Percentiles rank a stretch among this genome's conserved stretches.
Evolutionary conservation across 305 asterid genomes (phyloP).

Genomic region (Fraxinus sp.): DNA sequence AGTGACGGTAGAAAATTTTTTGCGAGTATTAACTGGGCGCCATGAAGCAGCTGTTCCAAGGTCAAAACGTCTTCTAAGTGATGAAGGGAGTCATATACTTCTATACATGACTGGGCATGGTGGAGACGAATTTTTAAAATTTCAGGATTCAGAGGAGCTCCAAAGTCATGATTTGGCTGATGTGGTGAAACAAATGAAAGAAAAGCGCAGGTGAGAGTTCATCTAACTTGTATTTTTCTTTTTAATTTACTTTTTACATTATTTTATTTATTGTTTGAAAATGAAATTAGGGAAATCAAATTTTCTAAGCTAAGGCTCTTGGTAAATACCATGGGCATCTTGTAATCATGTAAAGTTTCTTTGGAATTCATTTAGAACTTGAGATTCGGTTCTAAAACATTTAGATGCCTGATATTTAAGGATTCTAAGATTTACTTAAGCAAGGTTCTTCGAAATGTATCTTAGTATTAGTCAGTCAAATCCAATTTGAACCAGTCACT

Average conservation of each 20-base stretch:
- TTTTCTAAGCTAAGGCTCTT: neutral
- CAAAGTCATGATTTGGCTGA: conserved; percentile 98
- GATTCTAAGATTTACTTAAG: neutral
- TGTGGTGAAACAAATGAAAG: conserved; percentile 99
- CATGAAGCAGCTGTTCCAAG: conserved; percentile 92
- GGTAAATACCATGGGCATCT: neutral
- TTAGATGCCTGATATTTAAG: neutral
- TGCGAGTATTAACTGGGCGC: conserved; percentile 90
- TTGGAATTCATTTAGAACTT: conserved; percentile 13
- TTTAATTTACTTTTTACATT: neutral
- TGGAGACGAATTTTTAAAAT: conserved; percentile 93
- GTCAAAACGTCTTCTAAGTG: conserved; percentile 95
- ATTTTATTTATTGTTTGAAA: neutral
- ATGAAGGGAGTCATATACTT: conserved; percentile 96
- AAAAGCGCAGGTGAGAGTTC: conserved; percentile 69
- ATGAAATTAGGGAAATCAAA: neutral
- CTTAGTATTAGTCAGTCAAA: conserved; percentile 5
- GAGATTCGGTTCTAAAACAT: conserved; percentile 1
- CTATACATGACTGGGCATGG: conserved; percentile 99
- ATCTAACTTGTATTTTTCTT: conserved; percentile 8
- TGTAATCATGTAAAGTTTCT: neutral
- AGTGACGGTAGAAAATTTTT: conserved; percentile 86
- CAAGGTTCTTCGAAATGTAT: neutral
- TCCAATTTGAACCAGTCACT: conserved; percentile 8
- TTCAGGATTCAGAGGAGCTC: conserved; percentile 98